Evolutionary conservation across 108 stramenopile species (phyloP), one percentile per base, ranked within the genome.

Genomic region (Parietichytrium sp.): DNA sequence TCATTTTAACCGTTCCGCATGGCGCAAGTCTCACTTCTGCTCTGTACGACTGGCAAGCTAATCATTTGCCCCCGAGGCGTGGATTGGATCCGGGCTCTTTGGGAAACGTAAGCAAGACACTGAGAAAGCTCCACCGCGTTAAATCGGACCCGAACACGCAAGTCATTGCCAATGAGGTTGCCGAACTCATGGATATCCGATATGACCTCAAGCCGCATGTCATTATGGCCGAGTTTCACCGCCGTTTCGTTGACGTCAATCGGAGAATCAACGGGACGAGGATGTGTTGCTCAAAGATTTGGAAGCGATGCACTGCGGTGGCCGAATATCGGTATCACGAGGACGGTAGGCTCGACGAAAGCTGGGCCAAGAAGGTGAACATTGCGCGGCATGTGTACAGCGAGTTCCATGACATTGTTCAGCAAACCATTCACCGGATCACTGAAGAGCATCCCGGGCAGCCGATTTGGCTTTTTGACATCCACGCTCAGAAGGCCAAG

Each of bases 241-340:
- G 61, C 29, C 61, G 61, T 13, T 72, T 45, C 42, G 61, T 72
- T 27, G 61, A 72, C 42, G 61, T 42, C 33, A 72, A 72, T 2
- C 61, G 61, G 23, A 33, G 61, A n/a, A 42, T 72, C 42, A 72
- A 72, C 42, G 38, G 45, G 23, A 45, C 61, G 8, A 42, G 45
- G 20, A 42, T 42, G n/a, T 72, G 61, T 42, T 72, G 61, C 61
- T 42, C 33, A 15, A 42, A 72, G 6, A 72, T 72, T 33, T 72
- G 61, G 61, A 33, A 33, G 6, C 36, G 45, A 27, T 72, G 61
- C 61, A 72, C 61, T 13, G 61, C 61, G 1, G 61, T 72, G 36
- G 61, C 61, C 18, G 61, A 72, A 0, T 72, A 72, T 27, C 6
- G 61, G 42, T 72, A 45, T 23, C 10, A 8, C 10, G 0, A 6